Conservation (phyloP, 106 monocot species). For the Cymbidium sinense region DNA sequence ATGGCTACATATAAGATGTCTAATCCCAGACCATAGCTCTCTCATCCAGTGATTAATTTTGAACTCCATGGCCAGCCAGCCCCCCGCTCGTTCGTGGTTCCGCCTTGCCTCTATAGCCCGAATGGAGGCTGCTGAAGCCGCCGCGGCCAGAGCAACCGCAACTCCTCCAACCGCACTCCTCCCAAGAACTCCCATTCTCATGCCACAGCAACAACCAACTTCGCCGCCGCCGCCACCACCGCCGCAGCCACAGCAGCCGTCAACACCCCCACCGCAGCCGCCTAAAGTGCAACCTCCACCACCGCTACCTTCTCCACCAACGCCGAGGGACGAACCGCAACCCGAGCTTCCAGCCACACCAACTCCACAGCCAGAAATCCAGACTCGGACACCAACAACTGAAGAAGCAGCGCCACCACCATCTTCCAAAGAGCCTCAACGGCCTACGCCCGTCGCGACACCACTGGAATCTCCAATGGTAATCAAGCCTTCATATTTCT, state of each 20-base stretch:
- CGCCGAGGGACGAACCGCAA: background rate
- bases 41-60: background rate
- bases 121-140: constrained; percentile 2
- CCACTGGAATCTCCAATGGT: constrained; percentile 30
- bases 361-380: background rate
- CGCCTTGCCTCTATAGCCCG: constrained; percentile 30
- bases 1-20: background rate
- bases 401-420: background rate
- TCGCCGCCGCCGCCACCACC: background rate
- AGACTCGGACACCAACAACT: background rate
- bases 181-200: too few relatives aligned
- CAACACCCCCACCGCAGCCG: background rate
- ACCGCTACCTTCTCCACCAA: background rate
- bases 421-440: background rate
- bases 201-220: background rate
- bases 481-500: constrained; percentile 23
- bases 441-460: background rate
- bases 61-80: constrained; percentile 27
- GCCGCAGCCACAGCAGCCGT: background rate
- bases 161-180: background rate
- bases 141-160: background rate
- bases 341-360: background rate
- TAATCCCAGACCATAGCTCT: background rate
- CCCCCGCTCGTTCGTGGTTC: constrained; percentile 25
- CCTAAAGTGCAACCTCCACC: background rate